Conservation (phyloP, 2,329 filamentous ascomycete genomes). For the Hawksworthiomyces lignivorus region DNA sequence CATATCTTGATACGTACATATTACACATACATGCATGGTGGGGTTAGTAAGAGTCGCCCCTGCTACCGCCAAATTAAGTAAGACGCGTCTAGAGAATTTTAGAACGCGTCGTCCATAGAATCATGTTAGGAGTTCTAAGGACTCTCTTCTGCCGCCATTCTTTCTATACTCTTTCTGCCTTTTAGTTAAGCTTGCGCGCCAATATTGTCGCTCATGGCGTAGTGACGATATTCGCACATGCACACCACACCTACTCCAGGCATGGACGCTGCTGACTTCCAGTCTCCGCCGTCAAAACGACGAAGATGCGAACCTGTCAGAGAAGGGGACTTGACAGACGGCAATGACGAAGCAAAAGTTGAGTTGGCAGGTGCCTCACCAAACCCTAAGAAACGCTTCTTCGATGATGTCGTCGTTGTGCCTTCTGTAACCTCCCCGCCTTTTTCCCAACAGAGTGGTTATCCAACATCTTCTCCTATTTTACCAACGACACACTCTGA, state of each 20-base stretch:
- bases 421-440: constrained; percentile 7
- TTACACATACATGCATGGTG: too few relatives aligned
- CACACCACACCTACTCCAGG: not conserved
- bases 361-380: constrained; percentile 26
- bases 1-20: too few relatives aligned
- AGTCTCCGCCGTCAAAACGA: constrained; percentile 27
- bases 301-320: constrained; percentile 18
- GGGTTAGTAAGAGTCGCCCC: constrained; percentile 27
- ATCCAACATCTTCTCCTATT: constrained; percentile 4
- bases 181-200: too few relatives aligned
- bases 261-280: constrained; percentile 30
- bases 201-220: too few relatives aligned
- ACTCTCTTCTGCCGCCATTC: too few relatives aligned
- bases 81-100: constrained; percentile 19
- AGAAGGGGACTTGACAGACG: not conserved
- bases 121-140: too few relatives aligned
- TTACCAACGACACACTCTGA: too few relatives aligned
- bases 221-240: too few relatives aligned
- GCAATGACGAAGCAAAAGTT: not conserved
- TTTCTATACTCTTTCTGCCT: too few relatives aligned
- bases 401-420: constrained; percentile 25
- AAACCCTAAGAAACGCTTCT: constrained; percentile 39
- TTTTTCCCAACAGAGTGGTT: not conserved
- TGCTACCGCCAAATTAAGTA: constrained; percentile 8
- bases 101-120: constrained; percentile 6